Percentiles rank a stretch among this genome's conserved stretches.
Conservation (phyloP, 2,329 filamentous ascomycete species). For the Fusarium sp. region DNA sequence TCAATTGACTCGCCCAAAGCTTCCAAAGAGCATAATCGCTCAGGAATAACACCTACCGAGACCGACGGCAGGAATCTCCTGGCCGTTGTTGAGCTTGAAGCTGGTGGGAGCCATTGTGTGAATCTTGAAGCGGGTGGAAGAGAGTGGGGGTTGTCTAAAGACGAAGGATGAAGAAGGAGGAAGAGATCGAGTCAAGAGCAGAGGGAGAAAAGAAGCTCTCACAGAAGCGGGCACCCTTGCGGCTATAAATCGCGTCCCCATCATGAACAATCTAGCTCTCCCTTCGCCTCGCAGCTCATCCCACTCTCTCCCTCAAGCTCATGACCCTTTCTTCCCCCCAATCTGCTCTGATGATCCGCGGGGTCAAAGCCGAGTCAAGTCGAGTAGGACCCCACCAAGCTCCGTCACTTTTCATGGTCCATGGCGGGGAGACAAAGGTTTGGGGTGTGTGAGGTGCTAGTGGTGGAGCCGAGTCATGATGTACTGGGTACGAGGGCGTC, state of each 20-base stretch:
- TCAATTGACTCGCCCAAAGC: slow-evolving; percentile 1
- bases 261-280: slow-evolving; percentile 28
- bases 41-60: slow-evolving; percentile 59
- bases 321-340: slow-evolving; percentile 8
- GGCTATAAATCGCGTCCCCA: slow-evolving; percentile 34
- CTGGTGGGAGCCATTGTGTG: slow-evolving; percentile 62
- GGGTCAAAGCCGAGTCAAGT: slow-evolving; percentile 31
- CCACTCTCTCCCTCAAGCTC: slow-evolving; percentile 1
- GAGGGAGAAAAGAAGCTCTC: not conserved
- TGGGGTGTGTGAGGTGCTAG: slow-evolving; percentile 21
- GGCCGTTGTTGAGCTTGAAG: slow-evolving; percentile 73
- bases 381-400: slow-evolving; percentile 28
- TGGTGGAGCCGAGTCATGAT: slow-evolving; percentile 9
- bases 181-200: slow-evolving; percentile 17
- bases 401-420: not conserved
- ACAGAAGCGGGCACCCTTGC: slow-evolving; percentile 13
- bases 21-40: not conserved
- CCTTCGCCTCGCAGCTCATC: not conserved
- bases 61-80: slow-evolving; percentile 71
- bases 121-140: not conserved
- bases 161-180: slow-evolving; percentile 1
- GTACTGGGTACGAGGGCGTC: slow-evolving; percentile 14
- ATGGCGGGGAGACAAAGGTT: slow-evolving; percentile 14
- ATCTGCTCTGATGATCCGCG: slow-evolving; percentile 35
- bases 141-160: slow-evolving; percentile 1